Percentiles rank a stretch among this genome's conserved stretches.
These are phyloP conservation scores for Chalciporus piperatoides DNA, from an alignment of 1,284 basidiomycete genomes.

Conservation along the genomic window DNA sequence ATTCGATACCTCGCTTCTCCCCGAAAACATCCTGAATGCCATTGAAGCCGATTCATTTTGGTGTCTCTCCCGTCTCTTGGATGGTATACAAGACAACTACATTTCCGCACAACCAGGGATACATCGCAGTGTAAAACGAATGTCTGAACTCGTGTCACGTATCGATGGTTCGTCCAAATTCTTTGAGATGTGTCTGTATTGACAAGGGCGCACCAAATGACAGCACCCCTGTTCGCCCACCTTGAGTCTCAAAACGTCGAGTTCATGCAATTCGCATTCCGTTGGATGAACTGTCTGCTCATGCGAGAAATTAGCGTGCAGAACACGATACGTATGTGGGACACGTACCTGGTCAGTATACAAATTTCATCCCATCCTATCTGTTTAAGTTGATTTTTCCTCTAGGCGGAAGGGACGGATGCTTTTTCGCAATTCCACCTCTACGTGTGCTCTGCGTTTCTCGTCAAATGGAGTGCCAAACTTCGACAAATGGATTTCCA, in stretches of 20 bases:
- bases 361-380: slow-evolving; percentile 7
- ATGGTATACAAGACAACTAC: slow-evolving; percentile 97
- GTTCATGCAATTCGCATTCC: slow-evolving; percentile 98
- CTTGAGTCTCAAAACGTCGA: slow-evolving; percentile 88
- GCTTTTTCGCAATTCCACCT: slow-evolving; percentile 97
- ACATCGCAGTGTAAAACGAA: slow-evolving; percentile 84
- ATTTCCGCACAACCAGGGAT: slow-evolving; percentile 95
- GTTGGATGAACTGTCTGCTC: slow-evolving; percentile 97
- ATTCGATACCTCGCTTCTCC: slow-evolving; percentile 78
- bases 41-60: slow-evolving; percentile 96
- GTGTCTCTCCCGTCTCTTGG: slow-evolving; percentile 90
- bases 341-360: slow-evolving; percentile 86
- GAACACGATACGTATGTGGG: slow-evolving; percentile 98
- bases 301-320: slow-evolving; percentile 95
- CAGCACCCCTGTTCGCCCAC: slow-evolving; percentile 79
- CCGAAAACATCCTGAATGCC: slow-evolving; percentile 67
- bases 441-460: slow-evolving; percentile 93
- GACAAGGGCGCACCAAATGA: not conserved
- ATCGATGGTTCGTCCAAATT: slow-evolving; percentile 68
- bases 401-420: slow-evolving; percentile 87
- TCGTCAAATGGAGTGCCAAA: slow-evolving; percentile 89
- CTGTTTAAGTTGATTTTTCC: slow-evolving; percentile 1
- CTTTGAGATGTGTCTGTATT: not conserved
- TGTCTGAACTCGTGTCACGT: slow-evolving; percentile 88
- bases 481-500: slow-evolving; percentile 95